Conservation (phyloP, 73 alveolate species). For the Durusdinium trenchii region DNA sequence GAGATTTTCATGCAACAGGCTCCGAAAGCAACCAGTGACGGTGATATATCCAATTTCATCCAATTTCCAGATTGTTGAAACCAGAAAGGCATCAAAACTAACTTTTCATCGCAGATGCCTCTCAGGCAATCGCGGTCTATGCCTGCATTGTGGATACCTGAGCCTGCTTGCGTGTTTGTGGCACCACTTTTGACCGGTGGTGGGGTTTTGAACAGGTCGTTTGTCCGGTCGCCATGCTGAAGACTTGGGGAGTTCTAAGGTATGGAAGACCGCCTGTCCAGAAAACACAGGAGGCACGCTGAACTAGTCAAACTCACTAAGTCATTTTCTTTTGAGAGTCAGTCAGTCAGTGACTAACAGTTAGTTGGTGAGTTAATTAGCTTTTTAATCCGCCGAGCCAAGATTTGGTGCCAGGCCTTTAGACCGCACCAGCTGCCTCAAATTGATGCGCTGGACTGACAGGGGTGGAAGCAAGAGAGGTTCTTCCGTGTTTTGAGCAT, state of each 20-base stretch:
- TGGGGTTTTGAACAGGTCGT: too few species aligned
- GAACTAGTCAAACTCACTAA: neutral
- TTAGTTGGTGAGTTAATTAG: too few species aligned
- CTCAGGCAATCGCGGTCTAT: constrained; percentile 29
- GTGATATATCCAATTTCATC: neutral
- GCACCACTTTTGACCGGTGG: too few species aligned
- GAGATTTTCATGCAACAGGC: too few species aligned
- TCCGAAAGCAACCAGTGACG: too few species aligned
- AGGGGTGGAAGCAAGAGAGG: too few species aligned
- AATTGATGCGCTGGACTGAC: constrained; percentile 41
- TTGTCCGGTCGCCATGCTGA: neutral
- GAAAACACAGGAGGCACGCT: constrained; percentile 5
- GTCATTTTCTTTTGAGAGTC: neutral
- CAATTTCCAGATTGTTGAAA: neutral
- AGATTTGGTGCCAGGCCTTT: neutral
- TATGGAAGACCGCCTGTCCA: neutral
- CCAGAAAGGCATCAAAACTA: neutral
- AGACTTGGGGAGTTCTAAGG: neutral
- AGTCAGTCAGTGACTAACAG: neutral
- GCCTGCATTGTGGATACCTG: constrained; percentile 15
- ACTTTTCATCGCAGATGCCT: too few species aligned
- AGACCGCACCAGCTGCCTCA: constrained; percentile 57
- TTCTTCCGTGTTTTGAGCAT: too few species aligned
- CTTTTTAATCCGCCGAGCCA: neutral
- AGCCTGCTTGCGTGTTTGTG: too few species aligned